These are phyloP conservation scores for Adansonia madagascariensis DNA, from an alignment of 441 rosid species.

Conservation along the genomic window DNA sequence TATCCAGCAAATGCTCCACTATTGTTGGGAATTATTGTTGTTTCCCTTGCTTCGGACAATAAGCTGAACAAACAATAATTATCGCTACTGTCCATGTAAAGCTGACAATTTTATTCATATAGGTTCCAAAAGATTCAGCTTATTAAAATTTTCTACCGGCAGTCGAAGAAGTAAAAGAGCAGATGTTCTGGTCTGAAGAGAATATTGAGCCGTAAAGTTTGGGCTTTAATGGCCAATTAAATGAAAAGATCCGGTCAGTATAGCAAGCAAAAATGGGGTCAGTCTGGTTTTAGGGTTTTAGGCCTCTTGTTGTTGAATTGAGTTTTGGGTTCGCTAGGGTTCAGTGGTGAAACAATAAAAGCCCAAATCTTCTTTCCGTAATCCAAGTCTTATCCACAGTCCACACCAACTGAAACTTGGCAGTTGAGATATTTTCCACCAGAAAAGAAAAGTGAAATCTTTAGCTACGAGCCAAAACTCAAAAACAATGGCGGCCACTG, in stretches of 20 bases:
- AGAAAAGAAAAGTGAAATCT: background rate
- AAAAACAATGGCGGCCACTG: constrained; percentile 53
- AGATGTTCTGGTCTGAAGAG: background rate
- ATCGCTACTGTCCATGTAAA: background rate
- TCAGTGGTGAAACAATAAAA: background rate
- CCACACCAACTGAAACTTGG: background rate
- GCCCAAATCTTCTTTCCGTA: background rate
- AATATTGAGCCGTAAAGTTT: background rate
- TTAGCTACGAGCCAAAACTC: background rate
- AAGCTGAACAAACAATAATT: background rate
- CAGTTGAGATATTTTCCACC: background rate
- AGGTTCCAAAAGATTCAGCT: background rate
- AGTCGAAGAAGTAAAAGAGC: background rate
- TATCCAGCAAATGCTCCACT: background rate
- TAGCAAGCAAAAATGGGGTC: background rate
- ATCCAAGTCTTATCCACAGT: background rate
- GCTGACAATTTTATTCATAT: background rate
- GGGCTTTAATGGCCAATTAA: background rate
- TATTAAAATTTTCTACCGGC: background rate
- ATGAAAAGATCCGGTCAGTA: background rate
- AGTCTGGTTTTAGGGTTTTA: background rate
- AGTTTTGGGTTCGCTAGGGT: background rate
- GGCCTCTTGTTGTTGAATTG: background rate
- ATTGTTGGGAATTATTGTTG: background rate
- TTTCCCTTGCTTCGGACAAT: background rate